A percentile compares a stretch with the other conserved stretches of the same genome.
Conservation (phyloP, 1,284 basidiomycete genomes). For the Afroboletus lepidellus region DNA sequence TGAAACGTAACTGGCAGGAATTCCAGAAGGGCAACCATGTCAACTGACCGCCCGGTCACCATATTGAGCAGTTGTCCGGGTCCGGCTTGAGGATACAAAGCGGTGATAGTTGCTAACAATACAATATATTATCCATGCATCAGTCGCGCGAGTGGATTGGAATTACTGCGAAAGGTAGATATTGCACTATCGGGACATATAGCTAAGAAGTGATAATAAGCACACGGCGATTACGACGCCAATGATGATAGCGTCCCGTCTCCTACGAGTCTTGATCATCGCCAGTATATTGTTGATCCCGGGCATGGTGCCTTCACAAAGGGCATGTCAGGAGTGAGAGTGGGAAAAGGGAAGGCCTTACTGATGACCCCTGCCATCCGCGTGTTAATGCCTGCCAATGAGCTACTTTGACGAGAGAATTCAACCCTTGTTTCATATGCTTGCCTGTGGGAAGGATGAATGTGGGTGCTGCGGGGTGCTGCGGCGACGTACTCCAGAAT, state of each 20-base stretch:
- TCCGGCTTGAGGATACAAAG: neutral
- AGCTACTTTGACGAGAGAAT: conserved; percentile 81
- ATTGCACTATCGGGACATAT: conserved; percentile 53
- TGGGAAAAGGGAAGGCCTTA: conserved; percentile 38
- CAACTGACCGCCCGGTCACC: neutral
- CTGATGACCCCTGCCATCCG: conserved; percentile 84
- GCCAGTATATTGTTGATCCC: conserved; percentile 89
- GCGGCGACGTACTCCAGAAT: conserved; percentile 72
- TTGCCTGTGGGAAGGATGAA: conserved; percentile 59
- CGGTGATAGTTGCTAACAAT: neutral
- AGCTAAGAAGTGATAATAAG: conserved; percentile 76
- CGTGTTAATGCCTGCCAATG: conserved; percentile 75
- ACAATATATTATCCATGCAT: neutral
- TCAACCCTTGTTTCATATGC: conserved; percentile 97
- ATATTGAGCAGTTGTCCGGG: neutral
- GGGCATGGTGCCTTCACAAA: conserved; percentile 73
- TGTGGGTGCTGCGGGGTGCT: neutral
- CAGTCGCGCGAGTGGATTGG: neutral
- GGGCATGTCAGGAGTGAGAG: neutral
- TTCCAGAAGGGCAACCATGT: conserved; percentile 53
- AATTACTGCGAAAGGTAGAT: conserved; percentile 4
- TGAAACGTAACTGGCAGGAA: conserved; percentile 65
- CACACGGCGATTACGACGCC: conserved; percentile 86
- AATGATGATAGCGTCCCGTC: conserved; percentile 89
- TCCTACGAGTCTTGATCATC: conserved; percentile 89